Base-by-base conservation (phyloP, 768 basidiomycete genomes). In the Lentinula sp. region DNA sequence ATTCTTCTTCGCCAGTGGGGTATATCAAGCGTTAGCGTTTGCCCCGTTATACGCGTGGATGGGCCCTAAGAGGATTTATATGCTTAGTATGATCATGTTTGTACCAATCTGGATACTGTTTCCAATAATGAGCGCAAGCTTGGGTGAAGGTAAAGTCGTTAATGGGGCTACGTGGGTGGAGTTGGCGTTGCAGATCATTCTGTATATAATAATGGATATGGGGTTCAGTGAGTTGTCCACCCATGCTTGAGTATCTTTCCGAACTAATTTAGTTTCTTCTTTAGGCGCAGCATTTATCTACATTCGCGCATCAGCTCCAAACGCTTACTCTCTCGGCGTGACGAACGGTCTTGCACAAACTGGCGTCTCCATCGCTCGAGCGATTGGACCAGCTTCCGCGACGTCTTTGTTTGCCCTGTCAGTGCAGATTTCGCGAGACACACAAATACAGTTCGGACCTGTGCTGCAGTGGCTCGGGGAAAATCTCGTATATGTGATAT, bases 1-100 rank as follows among this genome's bases (percentile, higher is more conserved):
- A 3, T 83, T 78, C 60, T 86, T 85, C 3, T 65, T 86, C 21
- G 60, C 77, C 32, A 85, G 82, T 62, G 83, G 81, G 13, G 43
- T 81, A 35, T 76, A 54, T 83, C 67, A 84, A 86, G 69, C 71
- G 81, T 23, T 58, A 21, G 53, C 28, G 39, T 57, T 60, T 21
- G n/a, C 53, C 5, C 60, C 51, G 10, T 64, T 85, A 31, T 80
- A 85, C 39, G 75, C 80, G 53, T 73, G 79, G 4, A 79, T 80
- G 43, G 87, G 87, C 9, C 75, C 80, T 48, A 86, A 84, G 70
- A 68, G 61, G 6, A 73, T 85, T n/a, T 87, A 80, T 65, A 65
- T 79, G 34, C 53, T 66, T 10, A 76, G 82, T 8, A 65, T 86
- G 39, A 62, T 66, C 11, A 70, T 74, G 13, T 75, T 75, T 31